Evolutionary conservation across 306 rosid species (phyloP).

Genomic region (Quercus suber): DNA sequence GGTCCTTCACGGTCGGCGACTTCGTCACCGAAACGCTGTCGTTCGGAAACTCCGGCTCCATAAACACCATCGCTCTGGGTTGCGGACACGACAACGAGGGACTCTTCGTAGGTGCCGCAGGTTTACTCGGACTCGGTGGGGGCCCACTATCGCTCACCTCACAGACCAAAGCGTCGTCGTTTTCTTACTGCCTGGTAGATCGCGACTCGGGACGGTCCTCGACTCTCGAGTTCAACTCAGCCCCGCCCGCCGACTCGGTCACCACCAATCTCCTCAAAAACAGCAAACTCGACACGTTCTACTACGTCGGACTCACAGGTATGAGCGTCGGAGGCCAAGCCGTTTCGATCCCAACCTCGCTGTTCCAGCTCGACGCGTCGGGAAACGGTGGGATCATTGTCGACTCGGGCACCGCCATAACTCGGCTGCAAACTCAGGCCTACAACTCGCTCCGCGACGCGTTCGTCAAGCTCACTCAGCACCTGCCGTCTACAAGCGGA

Average conservation of each 20-base stretch:
- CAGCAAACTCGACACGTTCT: conserved; percentile 45
- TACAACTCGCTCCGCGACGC: conserved; percentile 75
- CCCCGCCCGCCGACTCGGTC: conserved; percentile 57
- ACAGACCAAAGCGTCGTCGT: conserved; percentile 67
- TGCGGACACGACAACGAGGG: conserved; percentile 94
- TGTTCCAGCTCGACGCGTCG: conserved; percentile 41
- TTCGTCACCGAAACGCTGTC: conserved; percentile 68
- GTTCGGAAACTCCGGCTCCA: conserved; percentile 56
- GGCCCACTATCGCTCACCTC: conserved; percentile 57
- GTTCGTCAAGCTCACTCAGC: conserved; percentile 44
- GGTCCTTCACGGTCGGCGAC: conserved; percentile 77
- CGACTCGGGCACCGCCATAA: conserved; percentile 84
- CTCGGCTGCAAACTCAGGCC: conserved; percentile 57
- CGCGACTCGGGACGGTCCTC: conserved; percentile 74
- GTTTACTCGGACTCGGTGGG: conserved; percentile 86
- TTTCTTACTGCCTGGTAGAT: conserved; percentile 81
- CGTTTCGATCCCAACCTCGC: conserved; percentile 42
- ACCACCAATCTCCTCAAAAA: conserved; percentile 39
- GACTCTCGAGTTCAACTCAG: conserved; percentile 84
- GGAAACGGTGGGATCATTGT: conserved; percentile 77
- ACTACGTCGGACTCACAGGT: conserved; percentile 60
- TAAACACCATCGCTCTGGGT: conserved; percentile 50
- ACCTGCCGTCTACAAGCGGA: conserved; percentile 29
- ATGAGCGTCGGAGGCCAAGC: conserved; percentile 63
- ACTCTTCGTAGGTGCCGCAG: conserved; percentile 71